Percentiles rank a stretch among this genome's conserved stretches.
Evolutionary conservation across 345 rosid genomes (phyloP).

Genomic region (Rhodamnia rubescens): DNA sequence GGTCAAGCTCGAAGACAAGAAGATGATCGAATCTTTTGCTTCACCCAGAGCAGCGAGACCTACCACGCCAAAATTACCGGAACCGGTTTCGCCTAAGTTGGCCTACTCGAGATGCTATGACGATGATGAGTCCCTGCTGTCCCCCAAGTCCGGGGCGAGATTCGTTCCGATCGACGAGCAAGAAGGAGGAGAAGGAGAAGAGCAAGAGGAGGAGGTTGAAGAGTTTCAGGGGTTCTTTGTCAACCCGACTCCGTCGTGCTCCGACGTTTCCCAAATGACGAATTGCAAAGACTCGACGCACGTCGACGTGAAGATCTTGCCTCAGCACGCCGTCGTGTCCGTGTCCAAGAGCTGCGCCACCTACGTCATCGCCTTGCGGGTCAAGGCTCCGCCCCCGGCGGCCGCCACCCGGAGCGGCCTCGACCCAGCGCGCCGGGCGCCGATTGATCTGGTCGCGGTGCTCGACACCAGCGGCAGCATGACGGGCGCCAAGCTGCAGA

Average conservation of each 20-base stretch:
- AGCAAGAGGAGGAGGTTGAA: slow-evolving; percentile 24
- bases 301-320: slow-evolving; percentile 45
- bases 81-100: not conserved
- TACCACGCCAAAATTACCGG: not conserved
- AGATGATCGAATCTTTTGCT: slow-evolving; percentile 9
- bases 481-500: slow-evolving; percentile 48
- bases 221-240: slow-evolving; percentile 64
- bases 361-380: slow-evolving; percentile 46
- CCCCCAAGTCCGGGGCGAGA: slow-evolving; percentile 12
- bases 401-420: slow-evolving; percentile 18
- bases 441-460: slow-evolving; percentile 68
- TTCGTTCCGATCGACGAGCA: slow-evolving; percentile 40
- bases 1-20: slow-evolving; percentile 22
- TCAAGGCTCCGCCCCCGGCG: slow-evolving; percentile 57
- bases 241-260: not conserved
- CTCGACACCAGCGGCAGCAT: slow-evolving; percentile 55
- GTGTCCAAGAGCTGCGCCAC: slow-evolving; percentile 52
- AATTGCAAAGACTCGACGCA: slow-evolving; percentile 20
- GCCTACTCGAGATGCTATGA: slow-evolving; percentile 40
- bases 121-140: slow-evolving; percentile 73
- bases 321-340: slow-evolving; percentile 63
- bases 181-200: not conserved
- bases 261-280: not conserved
- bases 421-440: slow-evolving; percentile 36
- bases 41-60: slow-evolving; percentile 15